A percentile compares a stretch with the other conserved stretches of the same genome.
These are phyloP conservation scores for Hypericum perforatum DNA, from an alignment of 345 rosid genomes.

Conservation along the genomic window DNA sequence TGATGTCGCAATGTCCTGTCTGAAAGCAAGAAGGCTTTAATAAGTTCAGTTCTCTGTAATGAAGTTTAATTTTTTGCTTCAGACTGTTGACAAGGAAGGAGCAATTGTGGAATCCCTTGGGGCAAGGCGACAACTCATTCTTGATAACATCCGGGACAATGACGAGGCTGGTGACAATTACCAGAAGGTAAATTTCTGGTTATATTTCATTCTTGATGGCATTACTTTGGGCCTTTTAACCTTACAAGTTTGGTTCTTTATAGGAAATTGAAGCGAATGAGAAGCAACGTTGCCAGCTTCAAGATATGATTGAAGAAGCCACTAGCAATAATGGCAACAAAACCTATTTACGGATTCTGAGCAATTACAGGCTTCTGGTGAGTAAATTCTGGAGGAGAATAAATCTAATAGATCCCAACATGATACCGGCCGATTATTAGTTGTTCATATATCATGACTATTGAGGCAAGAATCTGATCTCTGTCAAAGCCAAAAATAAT, in stretches of 20 bases:
- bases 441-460: no score
- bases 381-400: conserved; percentile 20
- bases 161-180: conserved; percentile 84
- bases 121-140: conserved; percentile 79
- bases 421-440: neutral
- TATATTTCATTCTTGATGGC: conserved; percentile 1
- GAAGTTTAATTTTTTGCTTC: conserved; percentile 1
- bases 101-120: conserved; percentile 47
- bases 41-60: neutral
- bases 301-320: conserved; percentile 80
- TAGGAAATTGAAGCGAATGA: conserved; percentile 89
- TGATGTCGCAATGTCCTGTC: no score
- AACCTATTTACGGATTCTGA: conserved; percentile 76
- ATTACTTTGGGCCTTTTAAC: conserved; percentile 6
- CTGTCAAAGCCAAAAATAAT: neutral
- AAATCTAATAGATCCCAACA: neutral
- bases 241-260: conserved; percentile 9
- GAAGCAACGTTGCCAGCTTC: conserved; percentile 65
- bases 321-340: conserved; percentile 65
- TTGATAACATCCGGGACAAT: conserved; percentile 91
- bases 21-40: no score
- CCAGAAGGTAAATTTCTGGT: conserved; percentile 45
- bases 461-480: no score
- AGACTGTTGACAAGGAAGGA: conserved; percentile 60
- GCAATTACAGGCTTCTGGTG: conserved; percentile 91